These are phyloP conservation scores for Pseudogymnoascus sp. DNA, from an alignment of 2,329 filamentous ascomycete genomes.

Conservation along the genomic window DNA sequence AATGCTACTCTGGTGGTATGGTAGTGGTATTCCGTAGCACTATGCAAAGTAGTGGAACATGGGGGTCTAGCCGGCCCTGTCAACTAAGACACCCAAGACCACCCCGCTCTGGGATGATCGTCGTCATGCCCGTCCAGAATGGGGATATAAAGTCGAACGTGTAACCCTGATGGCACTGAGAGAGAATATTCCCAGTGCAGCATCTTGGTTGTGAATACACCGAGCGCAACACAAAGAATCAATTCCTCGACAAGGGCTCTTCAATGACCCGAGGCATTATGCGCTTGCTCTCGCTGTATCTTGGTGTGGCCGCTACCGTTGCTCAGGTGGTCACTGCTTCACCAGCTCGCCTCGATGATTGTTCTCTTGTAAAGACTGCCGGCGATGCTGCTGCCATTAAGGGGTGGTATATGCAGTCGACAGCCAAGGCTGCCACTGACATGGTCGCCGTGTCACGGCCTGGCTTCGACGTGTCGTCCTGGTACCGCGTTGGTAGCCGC, in stretches of 20 bases:
- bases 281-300: background rate
- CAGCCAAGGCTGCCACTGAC: constrained; percentile 31
- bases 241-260: background rate
- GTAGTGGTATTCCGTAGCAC: background rate
- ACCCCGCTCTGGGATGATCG: background rate
- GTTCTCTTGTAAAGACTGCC: background rate
- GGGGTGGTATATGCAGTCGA: constrained; percentile 44
- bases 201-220: background rate
- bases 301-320: background rate
- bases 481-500: constrained; percentile 11
- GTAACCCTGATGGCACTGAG: background rate
- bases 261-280: background rate
- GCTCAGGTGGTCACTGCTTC: background rate
- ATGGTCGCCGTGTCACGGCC: constrained; percentile 35
- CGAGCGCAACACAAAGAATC: background rate
- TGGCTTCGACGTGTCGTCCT: constrained; percentile 37
- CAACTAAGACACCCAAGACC: background rate
- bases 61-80: background rate
- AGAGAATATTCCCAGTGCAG: background rate
- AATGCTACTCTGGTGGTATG: background rate
- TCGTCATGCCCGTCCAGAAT: background rate
- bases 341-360: background rate
- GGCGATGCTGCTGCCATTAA: constrained; percentile 1
- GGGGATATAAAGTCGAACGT: background rate
- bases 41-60: background rate